Conservation (phyloP, 164 flowering plant genomes). For the Vitis amurensis region DNA sequence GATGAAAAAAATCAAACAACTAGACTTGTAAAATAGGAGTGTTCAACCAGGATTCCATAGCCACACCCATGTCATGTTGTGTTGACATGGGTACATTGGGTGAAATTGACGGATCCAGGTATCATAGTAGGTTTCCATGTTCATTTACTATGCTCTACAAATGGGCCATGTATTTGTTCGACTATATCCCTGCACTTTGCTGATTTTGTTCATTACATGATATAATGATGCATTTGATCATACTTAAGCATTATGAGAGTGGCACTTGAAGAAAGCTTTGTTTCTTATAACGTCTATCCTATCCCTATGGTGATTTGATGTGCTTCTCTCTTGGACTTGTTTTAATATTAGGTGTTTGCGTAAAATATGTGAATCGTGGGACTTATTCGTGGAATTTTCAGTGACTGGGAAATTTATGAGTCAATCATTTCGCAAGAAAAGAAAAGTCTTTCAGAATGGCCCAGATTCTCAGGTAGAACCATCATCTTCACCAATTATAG, state of each 20-base stretch:
- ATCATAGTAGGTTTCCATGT: too few species aligned
- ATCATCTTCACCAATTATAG: slow-evolving; percentile 12
- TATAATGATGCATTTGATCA: too few species aligned
- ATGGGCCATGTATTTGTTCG: too few species aligned
- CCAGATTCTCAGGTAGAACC: slow-evolving; percentile 13
- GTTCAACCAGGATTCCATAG: too few species aligned
- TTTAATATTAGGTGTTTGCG: slow-evolving; percentile 63
- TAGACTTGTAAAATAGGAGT: too few species aligned
- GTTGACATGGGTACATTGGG: too few species aligned
- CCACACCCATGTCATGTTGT: too few species aligned
- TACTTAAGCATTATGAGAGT: neutral
- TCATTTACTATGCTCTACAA: too few species aligned
- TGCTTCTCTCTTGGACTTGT: neutral
- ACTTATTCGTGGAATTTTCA: slow-evolving; percentile 46
- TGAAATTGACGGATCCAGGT: too few species aligned
- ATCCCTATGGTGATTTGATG: neutral
- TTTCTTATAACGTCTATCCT: neutral
- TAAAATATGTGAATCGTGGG: slow-evolving; percentile 52
- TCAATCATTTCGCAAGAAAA: slow-evolving; percentile 43
- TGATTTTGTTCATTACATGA: too few species aligned
- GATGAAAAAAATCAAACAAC: too few species aligned
- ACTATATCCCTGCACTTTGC: too few species aligned
- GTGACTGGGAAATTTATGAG: slow-evolving; percentile 8
- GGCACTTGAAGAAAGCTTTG: neutral
- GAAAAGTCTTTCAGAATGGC: slow-evolving; percentile 29